A percentile compares a stretch with the other conserved stretches of the same genome.
These are phyloP conservation scores for Colletotrichum sp. DNA, from an alignment of 2,329 filamentous ascomycete species.

Conservation along the genomic window DNA sequence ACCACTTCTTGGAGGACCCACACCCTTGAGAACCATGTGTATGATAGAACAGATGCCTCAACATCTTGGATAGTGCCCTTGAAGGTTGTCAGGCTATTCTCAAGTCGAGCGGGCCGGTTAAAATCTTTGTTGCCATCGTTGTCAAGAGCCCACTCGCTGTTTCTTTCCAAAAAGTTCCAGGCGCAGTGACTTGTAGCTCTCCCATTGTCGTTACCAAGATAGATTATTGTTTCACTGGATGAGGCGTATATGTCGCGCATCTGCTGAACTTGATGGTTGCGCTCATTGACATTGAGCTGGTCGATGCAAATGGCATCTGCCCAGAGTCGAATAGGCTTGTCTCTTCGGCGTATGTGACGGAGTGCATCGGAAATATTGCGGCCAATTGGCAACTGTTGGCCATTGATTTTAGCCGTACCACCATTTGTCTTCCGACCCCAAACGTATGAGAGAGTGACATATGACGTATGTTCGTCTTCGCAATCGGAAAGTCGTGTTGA, in stretches of 20 bases:
- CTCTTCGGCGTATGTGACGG: background rate
- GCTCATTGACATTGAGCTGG: background rate
- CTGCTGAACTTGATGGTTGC: background rate
- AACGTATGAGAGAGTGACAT: background rate
- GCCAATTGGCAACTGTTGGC: background rate
- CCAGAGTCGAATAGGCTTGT: background rate
- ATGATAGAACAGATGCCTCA: background rate
- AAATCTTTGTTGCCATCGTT: background rate
- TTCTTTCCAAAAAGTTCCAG: background rate
- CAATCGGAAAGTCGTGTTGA: background rate
- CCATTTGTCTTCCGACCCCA: background rate
- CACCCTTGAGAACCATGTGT: background rate
- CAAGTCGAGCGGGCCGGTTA: too few species aligned
- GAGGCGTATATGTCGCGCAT: background rate
- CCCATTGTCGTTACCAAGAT: background rate
- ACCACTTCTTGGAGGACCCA: background rate
- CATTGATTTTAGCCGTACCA: background rate
- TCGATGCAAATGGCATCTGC: background rate
- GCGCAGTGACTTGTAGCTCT: background rate
- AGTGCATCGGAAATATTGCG: background rate
- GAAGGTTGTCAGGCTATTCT: background rate
- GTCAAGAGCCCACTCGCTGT: background rate
- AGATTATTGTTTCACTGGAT: background rate
- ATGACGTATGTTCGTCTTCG: background rate
- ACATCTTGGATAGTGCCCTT: background rate